Base-by-base conservation (phyloP, 371 early-diverging fungal species). In the Saksenaea oblongispora region DNA sequence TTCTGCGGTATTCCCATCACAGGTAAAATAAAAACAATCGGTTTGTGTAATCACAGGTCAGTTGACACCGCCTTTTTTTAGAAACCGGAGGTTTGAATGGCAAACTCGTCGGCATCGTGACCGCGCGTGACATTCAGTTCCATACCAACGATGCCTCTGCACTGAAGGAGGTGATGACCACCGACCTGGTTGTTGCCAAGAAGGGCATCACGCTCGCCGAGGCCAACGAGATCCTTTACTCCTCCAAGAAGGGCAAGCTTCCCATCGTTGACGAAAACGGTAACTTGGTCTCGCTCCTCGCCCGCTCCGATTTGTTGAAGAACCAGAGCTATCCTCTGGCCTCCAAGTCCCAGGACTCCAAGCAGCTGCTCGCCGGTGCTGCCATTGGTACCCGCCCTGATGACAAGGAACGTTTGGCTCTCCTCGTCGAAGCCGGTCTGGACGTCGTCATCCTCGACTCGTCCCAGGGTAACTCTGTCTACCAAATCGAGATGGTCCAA, bases 1-100 rank as follows among this genome's bases (percentile, higher is more conserved):
- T 98, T 95, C 87, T 93, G 95, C 69, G 98, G 98, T 59, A 92
- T 98, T 75, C 97, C 98, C 59, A 91, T 97, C 74, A 97, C 97
- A 58, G 89, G 91, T 89, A 84, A 76, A 72, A 77, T 27, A 31
- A 42, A 39, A 36, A 61, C 4, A 24, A 39, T n/a, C 18, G 31
- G 34, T 41, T 27, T 37, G 36, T 34, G 5, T 26, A 5, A 13
- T 44, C 28, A 39, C 42, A 41, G 53, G 7, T 42, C 41, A 11
- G 63, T 59, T 59, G 51, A 34, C 56, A 18, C 44, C n/a, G 41
- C 54, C 27, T 1, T 10, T 34, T 28, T 61, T 41, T 60, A 88
- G 92, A 91, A 64, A 87, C 79, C 66, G 98, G 98, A 62, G 86
- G 92, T 80, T 73, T 95, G 59, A 86, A 91, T 64, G 89, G 93